Percentiles rank a stretch among this genome's conserved stretches.
Evolutionary conservation across 306 rosid species (phyloP).

Genomic region (Ammopiptanthus mongolicus): DNA sequence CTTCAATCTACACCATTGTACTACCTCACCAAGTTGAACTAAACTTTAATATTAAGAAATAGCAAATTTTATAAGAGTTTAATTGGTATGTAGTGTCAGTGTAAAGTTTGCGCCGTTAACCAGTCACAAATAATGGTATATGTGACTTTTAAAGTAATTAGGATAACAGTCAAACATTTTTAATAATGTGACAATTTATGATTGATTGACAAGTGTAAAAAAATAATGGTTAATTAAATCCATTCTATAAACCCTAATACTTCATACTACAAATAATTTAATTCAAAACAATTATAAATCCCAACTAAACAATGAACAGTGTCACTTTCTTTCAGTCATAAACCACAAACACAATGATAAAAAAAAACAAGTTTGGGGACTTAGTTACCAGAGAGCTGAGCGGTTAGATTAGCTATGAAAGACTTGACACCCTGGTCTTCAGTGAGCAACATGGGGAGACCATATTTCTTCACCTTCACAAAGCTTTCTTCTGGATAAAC

Average conservation of each 20-base stretch:
- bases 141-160: no score
- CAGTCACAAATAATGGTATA: no score
- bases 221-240: no score
- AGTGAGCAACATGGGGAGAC: conserved; percentile 93
- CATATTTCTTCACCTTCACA: conserved; percentile 89
- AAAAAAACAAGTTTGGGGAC: neutral
- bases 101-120: no score
- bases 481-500: conserved; percentile 97
- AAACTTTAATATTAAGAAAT: neutral
- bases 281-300: neutral
- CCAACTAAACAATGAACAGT: neutral
- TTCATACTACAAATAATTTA: neutral
- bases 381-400: conserved; percentile 80
- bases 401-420: conserved; percentile 59
- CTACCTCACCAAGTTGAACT: neutral
- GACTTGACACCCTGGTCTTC: conserved; percentile 88
- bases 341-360: no score
- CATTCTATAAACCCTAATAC: neutral
- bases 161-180: no score
- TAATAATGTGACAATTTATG: no score
- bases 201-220: no score
- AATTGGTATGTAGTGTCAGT: no score
- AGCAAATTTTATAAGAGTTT: no score
- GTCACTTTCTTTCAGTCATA: neutral
- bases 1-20: neutral